These are phyloP conservation scores for Hippophae gyantsensis DNA, from an alignment of 306 rosid species.

Conservation along the genomic window DNA sequence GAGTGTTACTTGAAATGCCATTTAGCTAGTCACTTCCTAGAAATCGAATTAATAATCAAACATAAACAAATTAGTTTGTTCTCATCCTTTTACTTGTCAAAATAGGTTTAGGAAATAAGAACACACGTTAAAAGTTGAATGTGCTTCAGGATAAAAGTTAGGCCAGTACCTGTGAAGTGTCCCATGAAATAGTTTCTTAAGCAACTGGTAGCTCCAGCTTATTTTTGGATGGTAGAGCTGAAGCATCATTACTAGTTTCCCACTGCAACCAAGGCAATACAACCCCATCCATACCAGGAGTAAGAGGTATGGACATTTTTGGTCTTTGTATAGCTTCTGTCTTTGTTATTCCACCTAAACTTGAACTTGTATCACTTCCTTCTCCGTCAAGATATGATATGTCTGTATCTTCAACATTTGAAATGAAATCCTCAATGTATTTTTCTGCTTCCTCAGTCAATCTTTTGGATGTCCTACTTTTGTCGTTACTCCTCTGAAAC, in stretches of 20 bases:
- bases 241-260: conserved; percentile 65
- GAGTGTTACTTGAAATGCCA: too few species aligned
- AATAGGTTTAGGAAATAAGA: not conserved
- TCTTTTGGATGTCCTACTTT: conserved; percentile 57
- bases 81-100: not conserved
- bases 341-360: conserved; percentile 65
- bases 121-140: not conserved
- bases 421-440: conserved; percentile 90
- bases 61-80: not conserved
- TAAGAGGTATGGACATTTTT: conserved; percentile 36
- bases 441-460: conserved; percentile 83
- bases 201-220: conserved; percentile 30
- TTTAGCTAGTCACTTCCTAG: conserved; percentile 37
- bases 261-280: conserved; percentile 87
- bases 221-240: conserved; percentile 35
- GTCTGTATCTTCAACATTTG: conserved; percentile 89
- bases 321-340: conserved; percentile 37
- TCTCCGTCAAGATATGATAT: conserved; percentile 91
- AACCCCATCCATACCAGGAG: conserved; percentile 69
- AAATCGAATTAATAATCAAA: not conserved
- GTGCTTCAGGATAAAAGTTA: not conserved
- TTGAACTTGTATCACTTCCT: conserved; percentile 89
- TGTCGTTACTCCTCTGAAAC: conserved; percentile 72
- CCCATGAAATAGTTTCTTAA: conserved; percentile 30
- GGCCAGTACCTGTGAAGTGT: conserved; percentile 35